Conservation (phyloP, 805 yeast genomes). For the Blastobotrys peoriensis region DNA sequence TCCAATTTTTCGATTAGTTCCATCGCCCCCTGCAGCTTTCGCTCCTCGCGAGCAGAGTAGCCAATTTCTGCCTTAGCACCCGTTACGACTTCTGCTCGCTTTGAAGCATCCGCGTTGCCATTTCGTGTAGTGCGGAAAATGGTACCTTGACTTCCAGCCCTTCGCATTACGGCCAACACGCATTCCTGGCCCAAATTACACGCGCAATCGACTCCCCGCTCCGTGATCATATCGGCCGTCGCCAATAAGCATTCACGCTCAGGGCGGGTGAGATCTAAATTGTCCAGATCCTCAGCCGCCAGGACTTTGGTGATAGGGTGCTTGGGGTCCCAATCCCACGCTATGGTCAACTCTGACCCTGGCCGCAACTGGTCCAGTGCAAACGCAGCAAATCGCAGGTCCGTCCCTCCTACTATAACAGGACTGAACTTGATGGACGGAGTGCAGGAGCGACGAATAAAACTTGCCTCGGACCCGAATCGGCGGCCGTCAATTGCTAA, state of each 20-base stretch:
- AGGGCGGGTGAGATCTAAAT: slow-evolving; percentile 13
- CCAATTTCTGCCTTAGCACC: slow-evolving; percentile 10
- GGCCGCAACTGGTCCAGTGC: slow-evolving; percentile 51
- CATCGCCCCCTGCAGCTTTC: slow-evolving; percentile 23
- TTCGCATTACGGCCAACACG: slow-evolving; percentile 20
- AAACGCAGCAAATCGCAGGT: slow-evolving; percentile 49
- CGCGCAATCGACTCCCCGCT: slow-evolving; percentile 28
- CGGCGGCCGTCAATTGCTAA: slow-evolving; percentile 75
- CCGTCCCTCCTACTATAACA: slow-evolving; percentile 27
- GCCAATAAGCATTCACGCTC: slow-evolving; percentile 17
- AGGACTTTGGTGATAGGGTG: slow-evolving; percentile 67
- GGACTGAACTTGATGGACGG: slow-evolving; percentile 68
- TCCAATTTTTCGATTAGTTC: slow-evolving; percentile 20
- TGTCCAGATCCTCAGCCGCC: slow-evolving; percentile 33
- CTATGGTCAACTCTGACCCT: slow-evolving; percentile 68
- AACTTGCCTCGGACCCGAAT: slow-evolving; percentile 69
- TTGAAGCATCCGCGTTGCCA: slow-evolving; percentile 1
- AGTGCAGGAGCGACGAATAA: slow-evolving; percentile 65
- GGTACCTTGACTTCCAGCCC: slow-evolving; percentile 11
- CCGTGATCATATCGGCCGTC: slow-evolving; percentile 15
- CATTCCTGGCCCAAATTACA: slow-evolving; percentile 23
- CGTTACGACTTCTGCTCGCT: slow-evolving; percentile 4
- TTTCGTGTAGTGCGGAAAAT: slow-evolving; percentile 9
- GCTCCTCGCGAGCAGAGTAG: slow-evolving; percentile 25
- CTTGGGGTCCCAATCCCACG: slow-evolving; percentile 82